Evolutionary conservation across 257 asterid genomes (phyloP).

Genomic region (Orobanche coerulescens): DNA sequence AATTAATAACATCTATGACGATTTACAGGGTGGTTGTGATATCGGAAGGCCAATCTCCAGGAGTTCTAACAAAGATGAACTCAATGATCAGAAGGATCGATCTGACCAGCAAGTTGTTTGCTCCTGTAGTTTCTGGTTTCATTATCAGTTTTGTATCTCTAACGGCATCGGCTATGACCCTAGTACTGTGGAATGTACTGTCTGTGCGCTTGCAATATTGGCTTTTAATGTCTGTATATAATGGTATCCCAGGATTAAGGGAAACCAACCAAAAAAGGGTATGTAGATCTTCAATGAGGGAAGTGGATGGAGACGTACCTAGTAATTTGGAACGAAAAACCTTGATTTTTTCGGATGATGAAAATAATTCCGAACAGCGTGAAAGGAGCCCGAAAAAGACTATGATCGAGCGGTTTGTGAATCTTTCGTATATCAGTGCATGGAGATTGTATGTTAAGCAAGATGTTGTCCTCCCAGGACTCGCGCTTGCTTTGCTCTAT

Average conservation of each 20-base stretch:
- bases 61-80: slow-evolving; percentile 61
- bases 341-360: slow-evolving; percentile 9
- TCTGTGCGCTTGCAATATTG: slow-evolving; percentile 69
- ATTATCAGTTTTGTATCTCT: slow-evolving; percentile 75
- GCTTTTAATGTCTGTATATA: slow-evolving; percentile 65
- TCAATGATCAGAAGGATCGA: slow-evolving; percentile 77
- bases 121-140: slow-evolving; percentile 77
- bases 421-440: slow-evolving; percentile 46
- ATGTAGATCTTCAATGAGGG: slow-evolving; percentile 25
- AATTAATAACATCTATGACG: neutral
- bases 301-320: slow-evolving; percentile 24
- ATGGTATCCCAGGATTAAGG: slow-evolving; percentile 55
- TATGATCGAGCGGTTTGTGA: slow-evolving; percentile 25
- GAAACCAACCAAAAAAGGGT: slow-evolving; percentile 38
- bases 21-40: slow-evolving; percentile 80
- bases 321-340: slow-evolving; percentile 22
- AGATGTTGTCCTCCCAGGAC: slow-evolving; percentile 71
- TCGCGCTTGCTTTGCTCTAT: slow-evolving; percentile 68
- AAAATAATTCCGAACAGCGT: slow-evolving; percentile 18
- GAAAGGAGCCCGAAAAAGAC: slow-evolving; percentile 25
- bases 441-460: slow-evolving; percentile 72
- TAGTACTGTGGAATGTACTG: slow-evolving; percentile 60
- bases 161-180: slow-evolving; percentile 62
- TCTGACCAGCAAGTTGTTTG: slow-evolving; percentile 59
- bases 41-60: slow-evolving; percentile 65